Base-by-base conservation (phyloP, 345 rosid species). In the Citrus trifoliata region DNA sequence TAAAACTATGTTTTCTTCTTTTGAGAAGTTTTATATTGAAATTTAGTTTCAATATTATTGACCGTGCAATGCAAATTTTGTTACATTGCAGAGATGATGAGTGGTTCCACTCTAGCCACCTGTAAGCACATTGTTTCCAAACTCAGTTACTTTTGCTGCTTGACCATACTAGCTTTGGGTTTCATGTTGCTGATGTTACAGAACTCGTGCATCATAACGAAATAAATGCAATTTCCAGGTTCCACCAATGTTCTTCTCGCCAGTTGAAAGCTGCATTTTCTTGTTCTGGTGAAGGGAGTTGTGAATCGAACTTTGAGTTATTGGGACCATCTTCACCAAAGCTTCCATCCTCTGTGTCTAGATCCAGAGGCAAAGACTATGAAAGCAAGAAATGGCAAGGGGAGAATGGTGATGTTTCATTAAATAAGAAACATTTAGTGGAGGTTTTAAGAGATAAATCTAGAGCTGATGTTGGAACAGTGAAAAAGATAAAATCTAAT, bases 351-450 rank as follows among this genome's bases (percentile, higher is more conserved):
- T 88, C 91, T 1, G 91, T 91, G 42, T 89, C 91, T 32, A 81
- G 83, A 85, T 91, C 95, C 60, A 87, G 91, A 80, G 93, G 95
- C 28, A 89, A 87, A 78, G 87, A 88, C 76, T 86, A 82, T 73
- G 61, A 38, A 42, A 83, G 80, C 79, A 80, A 80, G 78, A 84
- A 75, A 60, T 71, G 80, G 85, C 58, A 71, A 78, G 78, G 74
- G 48, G 81, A 62, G 33, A 70, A 42, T 64, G 24, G 32, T 55
- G 73, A 86, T 77, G 51, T 68, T 33, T 48, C 76, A 53, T 38
- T 46, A 55, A 77, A 73, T 71, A 85, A 81, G 75, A 48, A 63
- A 60, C 84, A 80, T 63, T 79, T 75, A 1, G 85, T 80, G 10
- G 81, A 87, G 80, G 83, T 38, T 75, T 76, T 70, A 62, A 83